Evolutionary conservation across 257 asterid genomes (phyloP).

Genomic region (Verbena officinalis): DNA sequence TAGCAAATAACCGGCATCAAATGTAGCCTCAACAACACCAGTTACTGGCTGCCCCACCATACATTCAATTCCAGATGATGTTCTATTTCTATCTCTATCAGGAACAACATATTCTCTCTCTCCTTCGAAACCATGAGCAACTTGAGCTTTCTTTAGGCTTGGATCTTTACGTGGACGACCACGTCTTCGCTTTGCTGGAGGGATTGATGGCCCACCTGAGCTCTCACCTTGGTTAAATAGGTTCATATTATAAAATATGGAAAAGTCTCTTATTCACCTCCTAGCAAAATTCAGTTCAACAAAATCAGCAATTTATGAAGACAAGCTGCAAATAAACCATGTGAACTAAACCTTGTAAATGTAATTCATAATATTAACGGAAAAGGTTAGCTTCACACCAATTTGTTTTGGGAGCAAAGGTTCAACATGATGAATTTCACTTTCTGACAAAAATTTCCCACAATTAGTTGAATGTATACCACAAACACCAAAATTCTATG

Average conservation of each 20-base stretch:
- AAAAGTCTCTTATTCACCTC: not conserved
- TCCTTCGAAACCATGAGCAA: conserved; percentile 35
- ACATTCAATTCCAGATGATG: conserved; percentile 23
- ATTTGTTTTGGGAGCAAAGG: no score
- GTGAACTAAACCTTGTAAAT: no score
- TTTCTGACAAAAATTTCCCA: no score
- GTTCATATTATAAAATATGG: conserved; percentile 34
- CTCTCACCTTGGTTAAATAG: conserved; percentile 47
- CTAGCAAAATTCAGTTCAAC: not conserved
- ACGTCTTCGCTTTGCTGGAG: conserved; percentile 45
- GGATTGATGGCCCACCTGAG: conserved; percentile 39
- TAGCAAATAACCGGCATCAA: conserved; percentile 86
- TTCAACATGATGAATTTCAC: no score
- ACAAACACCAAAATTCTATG: no score
- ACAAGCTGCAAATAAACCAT: no score
- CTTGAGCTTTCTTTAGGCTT: conserved; percentile 31
- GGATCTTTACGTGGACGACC: conserved; percentile 63
- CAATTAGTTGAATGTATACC: no score
- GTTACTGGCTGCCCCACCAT: conserved; percentile 77
- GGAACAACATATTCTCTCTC: no score
- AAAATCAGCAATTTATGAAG: no score
- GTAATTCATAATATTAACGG: no score
- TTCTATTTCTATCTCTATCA: conserved; percentile 32
- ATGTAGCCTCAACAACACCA: conserved; percentile 93
- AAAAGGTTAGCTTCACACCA: no score